These are phyloP conservation scores for Colletotrichum kahawae DNA, from an alignment of 2,329 filamentous ascomycete species.

Conservation along the genomic window DNA sequence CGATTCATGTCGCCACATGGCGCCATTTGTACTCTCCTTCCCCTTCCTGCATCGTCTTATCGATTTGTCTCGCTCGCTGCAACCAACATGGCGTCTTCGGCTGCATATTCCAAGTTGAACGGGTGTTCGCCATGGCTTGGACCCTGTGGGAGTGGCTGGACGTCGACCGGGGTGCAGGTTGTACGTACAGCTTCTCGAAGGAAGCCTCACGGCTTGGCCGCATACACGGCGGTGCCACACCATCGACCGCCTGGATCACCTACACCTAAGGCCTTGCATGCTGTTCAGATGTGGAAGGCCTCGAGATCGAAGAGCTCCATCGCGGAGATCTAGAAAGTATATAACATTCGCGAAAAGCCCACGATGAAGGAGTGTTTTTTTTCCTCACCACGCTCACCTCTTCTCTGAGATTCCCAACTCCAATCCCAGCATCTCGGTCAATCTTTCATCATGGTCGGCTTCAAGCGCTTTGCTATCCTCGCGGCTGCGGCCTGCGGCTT, in stretches of 20 bases:
- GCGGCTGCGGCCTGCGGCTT: constrained; percentile 17
- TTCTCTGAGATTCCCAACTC: neutral
- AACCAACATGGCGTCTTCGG: neutral
- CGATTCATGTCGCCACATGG: constrained; percentile 9
- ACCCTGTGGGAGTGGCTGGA: neutral
- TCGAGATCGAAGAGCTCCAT: neutral
- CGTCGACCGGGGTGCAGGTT: neutral
- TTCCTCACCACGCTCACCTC: neutral
- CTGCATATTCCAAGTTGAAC: neutral
- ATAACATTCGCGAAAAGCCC: neutral
- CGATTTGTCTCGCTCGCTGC: neutral
- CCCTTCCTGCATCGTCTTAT: constrained; percentile 15
- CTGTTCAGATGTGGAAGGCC: neutral
- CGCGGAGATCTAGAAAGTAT: neutral
- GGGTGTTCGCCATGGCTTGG: neutral
- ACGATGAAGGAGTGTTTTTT: neutral
- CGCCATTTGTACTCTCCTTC: constrained; percentile 20
- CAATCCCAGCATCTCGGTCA: neutral
- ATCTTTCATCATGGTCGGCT: constrained; percentile 17
- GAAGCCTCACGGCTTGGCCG: neutral
- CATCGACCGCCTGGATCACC: neutral
- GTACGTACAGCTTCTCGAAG: neutral
- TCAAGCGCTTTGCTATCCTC: constrained; percentile 21
- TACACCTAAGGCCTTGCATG: neutral
- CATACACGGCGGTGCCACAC: neutral